A percentile compares a stretch with the other conserved stretches of the same genome.
phyloP scores from a whole-genome alignment of 2,329 filamentous ascomycete genomes.

The Colletotrichum gloeosporioides region DNA sequence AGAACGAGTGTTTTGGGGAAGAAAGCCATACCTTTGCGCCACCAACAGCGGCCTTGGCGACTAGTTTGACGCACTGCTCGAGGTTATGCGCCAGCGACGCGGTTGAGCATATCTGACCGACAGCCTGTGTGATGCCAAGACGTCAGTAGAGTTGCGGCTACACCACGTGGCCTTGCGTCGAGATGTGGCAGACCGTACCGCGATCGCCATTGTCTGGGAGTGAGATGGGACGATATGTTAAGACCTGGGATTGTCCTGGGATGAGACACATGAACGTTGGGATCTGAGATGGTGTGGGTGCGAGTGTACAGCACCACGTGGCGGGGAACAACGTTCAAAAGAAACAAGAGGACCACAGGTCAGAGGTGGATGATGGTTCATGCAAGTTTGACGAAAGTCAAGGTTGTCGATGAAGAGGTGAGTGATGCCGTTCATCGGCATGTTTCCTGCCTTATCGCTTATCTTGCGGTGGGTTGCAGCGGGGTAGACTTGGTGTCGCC shows the following conservation, averaged over 20 bases:
- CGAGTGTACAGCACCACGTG: background rate
- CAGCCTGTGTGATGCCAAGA: conserved; percentile 61
- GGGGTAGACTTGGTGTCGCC: conserved; percentile 15
- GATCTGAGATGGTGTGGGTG: background rate
- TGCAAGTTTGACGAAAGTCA: background rate
- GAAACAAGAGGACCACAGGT: too few relatives aligned
- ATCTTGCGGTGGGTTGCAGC: conserved; percentile 11
- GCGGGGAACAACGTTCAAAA: background rate
- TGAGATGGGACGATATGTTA: background rate
- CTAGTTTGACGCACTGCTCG: conserved; percentile 73
- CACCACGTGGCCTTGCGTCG: background rate
- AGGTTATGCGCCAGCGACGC: conserved; percentile 80
- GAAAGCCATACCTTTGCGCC: conserved; percentile 72
- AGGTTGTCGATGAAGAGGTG: background rate
- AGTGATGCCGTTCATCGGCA: background rate
- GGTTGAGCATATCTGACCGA: conserved; percentile 90
- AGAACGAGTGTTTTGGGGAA: background rate
- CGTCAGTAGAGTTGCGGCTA: background rate
- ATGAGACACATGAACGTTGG: background rate
- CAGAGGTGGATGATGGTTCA: background rate
- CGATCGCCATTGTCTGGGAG: conserved; percentile 29
- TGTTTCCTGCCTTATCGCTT: conserved; percentile 10
- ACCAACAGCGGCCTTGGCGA: conserved; percentile 74
- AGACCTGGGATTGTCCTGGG: background rate
- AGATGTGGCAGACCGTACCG: conserved; percentile 23